Percentiles rank a stretch among this genome's conserved stretches.
Conservation (phyloP, 345 rosid genomes). For the Pistacia atlantica region DNA sequence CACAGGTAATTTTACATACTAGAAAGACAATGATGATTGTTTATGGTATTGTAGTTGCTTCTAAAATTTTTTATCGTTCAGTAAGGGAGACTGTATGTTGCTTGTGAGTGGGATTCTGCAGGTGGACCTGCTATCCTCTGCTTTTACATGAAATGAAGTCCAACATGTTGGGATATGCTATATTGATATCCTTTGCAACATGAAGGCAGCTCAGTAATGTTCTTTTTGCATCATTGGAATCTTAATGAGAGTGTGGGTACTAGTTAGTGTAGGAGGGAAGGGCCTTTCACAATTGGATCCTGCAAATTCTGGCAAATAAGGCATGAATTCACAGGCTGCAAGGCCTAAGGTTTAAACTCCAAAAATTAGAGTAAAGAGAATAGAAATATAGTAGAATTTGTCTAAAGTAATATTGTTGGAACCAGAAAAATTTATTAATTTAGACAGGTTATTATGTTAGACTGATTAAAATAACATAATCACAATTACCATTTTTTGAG, state of each 20-base stretch:
- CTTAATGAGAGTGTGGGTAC: background rate
- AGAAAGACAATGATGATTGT: constrained; percentile 17
- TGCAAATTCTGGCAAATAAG: background rate
- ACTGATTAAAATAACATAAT: no score
- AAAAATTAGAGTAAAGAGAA: no score
- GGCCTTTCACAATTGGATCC: background rate
- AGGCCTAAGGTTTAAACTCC: background rate
- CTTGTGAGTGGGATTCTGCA: background rate
- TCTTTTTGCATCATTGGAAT: background rate
- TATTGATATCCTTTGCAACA: background rate
- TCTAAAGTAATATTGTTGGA: no score
- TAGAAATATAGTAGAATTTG: no score
- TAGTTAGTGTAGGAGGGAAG: background rate
- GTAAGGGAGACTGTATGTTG: background rate
- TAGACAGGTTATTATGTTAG: no score
- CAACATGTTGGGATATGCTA: background rate
- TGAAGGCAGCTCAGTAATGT: background rate
- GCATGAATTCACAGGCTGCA: background rate
- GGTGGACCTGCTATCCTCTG: background rate
- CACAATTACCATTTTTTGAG: no score
- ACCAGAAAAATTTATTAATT: no score
- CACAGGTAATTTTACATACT: constrained; percentile 58
- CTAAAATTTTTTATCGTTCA: background rate
- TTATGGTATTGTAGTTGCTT: background rate
- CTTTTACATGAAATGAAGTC: background rate